phyloP scores from a whole-genome alignment of 345 rosid species.

The Abelmoschus esculentus region DNA sequence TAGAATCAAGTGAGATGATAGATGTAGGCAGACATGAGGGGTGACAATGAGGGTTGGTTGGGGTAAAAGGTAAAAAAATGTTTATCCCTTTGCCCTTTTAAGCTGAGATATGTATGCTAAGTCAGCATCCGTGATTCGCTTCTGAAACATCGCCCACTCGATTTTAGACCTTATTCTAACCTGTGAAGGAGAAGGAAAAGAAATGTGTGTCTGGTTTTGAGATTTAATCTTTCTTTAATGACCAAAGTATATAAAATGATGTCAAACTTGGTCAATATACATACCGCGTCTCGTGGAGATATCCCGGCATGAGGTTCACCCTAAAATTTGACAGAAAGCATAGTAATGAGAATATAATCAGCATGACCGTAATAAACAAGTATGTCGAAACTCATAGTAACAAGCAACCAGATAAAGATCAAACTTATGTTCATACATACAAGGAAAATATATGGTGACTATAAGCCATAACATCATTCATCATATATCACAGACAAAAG shows the following conservation, averaged over 20 bases:
- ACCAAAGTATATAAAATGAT: neutral
- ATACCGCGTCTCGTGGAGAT: conserved; percentile 89
- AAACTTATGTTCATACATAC: neutral
- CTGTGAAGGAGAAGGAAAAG: conserved; percentile 28
- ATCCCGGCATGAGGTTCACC: conserved; percentile 56
- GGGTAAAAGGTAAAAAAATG: neutral
- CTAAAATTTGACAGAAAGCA: conserved; percentile 31
- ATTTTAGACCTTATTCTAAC: conserved; percentile 70
- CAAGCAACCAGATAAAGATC: neutral
- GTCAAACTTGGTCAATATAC: conserved; percentile 4
- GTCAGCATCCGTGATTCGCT: conserved; percentile 63
- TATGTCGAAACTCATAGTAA: neutral
- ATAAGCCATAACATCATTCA: neutral
- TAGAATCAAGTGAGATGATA: conserved; percentile 2
- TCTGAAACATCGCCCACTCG: conserved; percentile 79
- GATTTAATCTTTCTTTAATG: neutral
- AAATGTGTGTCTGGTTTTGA: neutral
- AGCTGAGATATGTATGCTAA: conserved; percentile 32
- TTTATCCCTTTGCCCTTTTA: conserved; percentile 19
- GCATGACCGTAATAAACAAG: neutral
- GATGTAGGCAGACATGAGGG: conserved; percentile 17
- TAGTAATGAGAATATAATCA: conserved; percentile 6
- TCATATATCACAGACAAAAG: neutral
- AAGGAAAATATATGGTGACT: neutral
- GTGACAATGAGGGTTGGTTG: neutral